Evolutionary conservation across 306 rosid genomes (phyloP), one percentile per base, ranked within the genome.

Genomic region (Arachis hypogaea): DNA sequence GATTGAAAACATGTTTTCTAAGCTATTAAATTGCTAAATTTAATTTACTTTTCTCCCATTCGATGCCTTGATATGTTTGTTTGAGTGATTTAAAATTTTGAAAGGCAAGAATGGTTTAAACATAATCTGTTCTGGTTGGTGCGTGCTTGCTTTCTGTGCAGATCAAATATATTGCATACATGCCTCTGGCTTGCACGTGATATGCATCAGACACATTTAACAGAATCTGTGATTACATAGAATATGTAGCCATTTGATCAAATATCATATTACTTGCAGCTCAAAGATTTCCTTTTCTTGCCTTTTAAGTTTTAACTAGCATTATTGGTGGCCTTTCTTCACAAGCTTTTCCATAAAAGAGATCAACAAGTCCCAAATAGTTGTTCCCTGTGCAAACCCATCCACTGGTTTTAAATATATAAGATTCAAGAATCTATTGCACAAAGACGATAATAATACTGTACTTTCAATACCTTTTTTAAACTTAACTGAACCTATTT

Each of bases 151-250:
- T 38, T 73, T 50, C 29, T 60, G 54, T 29, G 75, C 44, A 33
- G 63, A 51, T 9, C 10, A 44, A 33, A 11, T 51, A 49, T 4
- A 10, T 3, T 14, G 16, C 58, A 49, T 4, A 11, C 3, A 50
- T 61, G 60, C 11, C 57, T 59, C 52, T 72, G 59, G 29, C 28
- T 49, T 58, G 45, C 77, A 68, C 66, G 74, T 77, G 74, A 82
- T 58, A 46, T 72, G 73, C 59, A 40, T 44, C 38, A 33, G 4
- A 33, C 38, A 33, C 38, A 33, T 33, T 33, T 8, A 11, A 56
- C 71, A 66, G 18, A 16, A 8, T 49, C 5, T 45, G 50, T 44
- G 0, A 44, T 9, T 22, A 45, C 11, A 11, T 5, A 47, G 3
- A 9, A 49, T 6, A 16, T 11, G n/a, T 11, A 9, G 3, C 4